phyloP scores from a whole-genome alignment of 306 rosid species.

The Aeschynomene evenia region DNA sequence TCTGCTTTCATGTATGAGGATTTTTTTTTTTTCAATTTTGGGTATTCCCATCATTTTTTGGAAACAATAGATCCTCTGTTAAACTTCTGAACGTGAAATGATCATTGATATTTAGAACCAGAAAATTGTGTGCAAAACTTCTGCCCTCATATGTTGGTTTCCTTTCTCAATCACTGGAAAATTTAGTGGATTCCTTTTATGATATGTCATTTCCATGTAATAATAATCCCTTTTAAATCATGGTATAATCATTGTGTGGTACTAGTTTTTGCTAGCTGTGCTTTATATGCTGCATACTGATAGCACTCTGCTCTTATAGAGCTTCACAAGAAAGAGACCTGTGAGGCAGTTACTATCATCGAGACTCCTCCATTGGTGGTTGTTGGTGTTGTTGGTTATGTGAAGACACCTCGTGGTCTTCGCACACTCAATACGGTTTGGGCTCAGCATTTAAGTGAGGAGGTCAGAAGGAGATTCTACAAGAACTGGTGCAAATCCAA shows the following conservation, averaged over 20 bases:
- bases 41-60: neutral
- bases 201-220: neutral
- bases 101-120: too few relatives aligned
- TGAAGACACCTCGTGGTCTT: constrained; percentile 66
- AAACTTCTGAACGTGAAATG: neutral
- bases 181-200: neutral
- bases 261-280: neutral
- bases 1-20: neutral
- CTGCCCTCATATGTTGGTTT: neutral
- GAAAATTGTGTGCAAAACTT: too few relatives aligned
- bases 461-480: constrained; percentile 66
- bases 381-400: constrained; percentile 77
- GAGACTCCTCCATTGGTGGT: constrained; percentile 78
- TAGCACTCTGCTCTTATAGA: constrained; percentile 36
- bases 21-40: neutral
- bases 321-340: constrained; percentile 82
- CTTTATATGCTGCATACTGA: neutral
- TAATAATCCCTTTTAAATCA: too few relatives aligned
- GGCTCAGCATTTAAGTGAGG: constrained; percentile 88
- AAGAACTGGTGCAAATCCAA: constrained; percentile 85
- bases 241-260: neutral
- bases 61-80: neutral
- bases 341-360: constrained; percentile 78
- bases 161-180: neutral
- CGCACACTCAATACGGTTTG: constrained; percentile 65